phyloP scores from a whole-genome alignment of 1,139 yeast species.

The Lipomyces yarrowii region DNA sequence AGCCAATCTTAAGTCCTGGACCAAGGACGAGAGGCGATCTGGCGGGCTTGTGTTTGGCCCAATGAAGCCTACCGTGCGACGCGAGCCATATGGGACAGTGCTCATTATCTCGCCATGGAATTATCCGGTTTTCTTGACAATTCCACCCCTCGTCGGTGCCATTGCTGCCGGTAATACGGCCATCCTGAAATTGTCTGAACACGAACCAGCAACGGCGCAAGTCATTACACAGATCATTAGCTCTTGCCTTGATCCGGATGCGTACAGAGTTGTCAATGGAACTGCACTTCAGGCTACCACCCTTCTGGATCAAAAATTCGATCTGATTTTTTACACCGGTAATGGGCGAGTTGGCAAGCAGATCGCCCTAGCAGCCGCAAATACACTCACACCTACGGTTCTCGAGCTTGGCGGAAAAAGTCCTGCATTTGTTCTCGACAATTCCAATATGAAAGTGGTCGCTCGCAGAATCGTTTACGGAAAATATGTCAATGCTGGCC shows the following conservation, averaged over 20 bases:
- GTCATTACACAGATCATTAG: constrained; percentile 60
- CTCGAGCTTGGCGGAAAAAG: constrained; percentile 89
- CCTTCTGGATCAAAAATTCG: constrained; percentile 64
- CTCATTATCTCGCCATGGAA: constrained; percentile 84
- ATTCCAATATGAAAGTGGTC: constrained; percentile 60
- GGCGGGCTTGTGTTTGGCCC: constrained; percentile 52
- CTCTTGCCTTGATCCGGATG: constrained; percentile 54
- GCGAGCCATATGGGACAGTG: constrained; percentile 75
- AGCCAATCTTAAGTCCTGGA: constrained; percentile 62
- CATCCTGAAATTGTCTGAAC: constrained; percentile 78
- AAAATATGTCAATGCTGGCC: constrained; percentile 77
- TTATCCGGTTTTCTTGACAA: constrained; percentile 69
- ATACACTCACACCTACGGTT: constrained; percentile 75
- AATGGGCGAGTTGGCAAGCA: constrained; percentile 74
- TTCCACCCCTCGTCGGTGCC: constrained; percentile 76
- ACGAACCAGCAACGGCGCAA: constrained; percentile 63
- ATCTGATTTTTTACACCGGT: constrained; percentile 88
- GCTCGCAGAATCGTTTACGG: constrained; percentile 57
- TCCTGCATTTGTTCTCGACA: constrained; percentile 71
- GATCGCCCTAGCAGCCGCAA: constrained; percentile 80
- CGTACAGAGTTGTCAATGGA: constrained; percentile 70
- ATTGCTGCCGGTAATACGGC: constrained; percentile 87
- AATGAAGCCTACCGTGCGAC: constrained; percentile 57
- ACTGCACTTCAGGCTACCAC: constrained; percentile 68
- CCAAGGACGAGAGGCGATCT: constrained; percentile 53